phyloP scores from a whole-genome alignment of 805 yeast genomes.

The Torulaspora quercuum region DNA sequence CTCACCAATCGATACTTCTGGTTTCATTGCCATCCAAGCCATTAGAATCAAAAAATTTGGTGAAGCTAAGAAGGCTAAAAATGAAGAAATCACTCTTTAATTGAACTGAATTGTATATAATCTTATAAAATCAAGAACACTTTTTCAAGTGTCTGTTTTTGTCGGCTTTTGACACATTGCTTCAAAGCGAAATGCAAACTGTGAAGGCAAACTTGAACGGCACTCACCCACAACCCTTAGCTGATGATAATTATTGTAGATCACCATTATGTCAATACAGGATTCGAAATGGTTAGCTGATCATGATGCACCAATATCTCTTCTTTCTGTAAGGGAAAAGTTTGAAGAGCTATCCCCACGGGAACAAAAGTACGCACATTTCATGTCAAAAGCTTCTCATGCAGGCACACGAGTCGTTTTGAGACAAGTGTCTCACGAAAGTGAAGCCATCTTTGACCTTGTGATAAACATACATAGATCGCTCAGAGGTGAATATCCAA shows the following conservation, averaged over 20 bases:
- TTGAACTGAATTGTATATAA: background rate
- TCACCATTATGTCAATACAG: no score
- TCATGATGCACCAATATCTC: conserved; percentile 63
- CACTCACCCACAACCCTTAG: no score
- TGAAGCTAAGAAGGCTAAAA: conserved; percentile 84
- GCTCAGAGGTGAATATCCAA: conserved; percentile 46
- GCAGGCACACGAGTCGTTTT: conserved; percentile 77
- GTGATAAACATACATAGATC: conserved; percentile 56
- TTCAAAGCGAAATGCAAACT: no score
- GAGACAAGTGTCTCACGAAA: conserved; percentile 78
- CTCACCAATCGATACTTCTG: conserved; percentile 94
- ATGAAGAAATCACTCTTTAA: conserved; percentile 44
- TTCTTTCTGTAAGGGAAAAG: conserved; percentile 54
- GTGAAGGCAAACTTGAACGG: no score
- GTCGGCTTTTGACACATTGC: background rate
- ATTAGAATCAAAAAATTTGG: conserved; percentile 98
- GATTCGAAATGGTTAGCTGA: conserved; percentile 49
- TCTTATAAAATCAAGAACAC: background rate
- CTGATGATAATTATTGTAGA: no score
- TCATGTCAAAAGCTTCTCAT: conserved; percentile 77
- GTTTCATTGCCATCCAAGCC: conserved; percentile 96
- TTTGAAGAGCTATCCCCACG: conserved; percentile 58
- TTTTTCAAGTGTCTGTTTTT: no score
- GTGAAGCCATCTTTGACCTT: conserved; percentile 71
- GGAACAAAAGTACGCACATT: conserved; percentile 76